A percentile compares a stretch with the other conserved stretches of the same genome.
Conservation (phyloP, 768 basidiomycete species). For the Neoboletus brunneissimus region DNA sequence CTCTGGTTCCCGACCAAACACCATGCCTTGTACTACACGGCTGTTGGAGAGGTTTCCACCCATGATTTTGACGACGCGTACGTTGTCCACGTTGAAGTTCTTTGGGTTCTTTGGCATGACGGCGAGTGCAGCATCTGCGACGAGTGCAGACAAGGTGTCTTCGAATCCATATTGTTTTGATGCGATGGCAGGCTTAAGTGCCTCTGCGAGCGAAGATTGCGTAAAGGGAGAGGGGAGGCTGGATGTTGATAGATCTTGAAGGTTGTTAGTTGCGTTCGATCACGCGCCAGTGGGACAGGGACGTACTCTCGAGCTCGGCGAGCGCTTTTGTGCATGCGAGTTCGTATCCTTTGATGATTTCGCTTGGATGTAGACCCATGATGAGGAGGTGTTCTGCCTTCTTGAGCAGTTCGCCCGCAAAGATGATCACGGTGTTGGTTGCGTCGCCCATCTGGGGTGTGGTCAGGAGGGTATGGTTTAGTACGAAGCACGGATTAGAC, state of each 20-base stretch:
- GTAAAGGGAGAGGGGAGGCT: constrained; percentile 72
- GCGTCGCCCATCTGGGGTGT: constrained; percentile 86
- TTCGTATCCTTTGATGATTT: constrained; percentile 94
- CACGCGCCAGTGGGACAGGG: constrained; percentile 30
- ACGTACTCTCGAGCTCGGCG: constrained; percentile 87
- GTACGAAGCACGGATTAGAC: constrained; percentile 21
- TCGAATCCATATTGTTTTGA: constrained; percentile 98
- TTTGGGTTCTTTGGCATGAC: constrained; percentile 88
- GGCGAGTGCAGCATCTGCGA: constrained; percentile 88
- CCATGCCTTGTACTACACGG: constrained; percentile 95
- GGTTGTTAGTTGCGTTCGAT: constrained; percentile 14
- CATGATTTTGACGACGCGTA: constrained; percentile 98
- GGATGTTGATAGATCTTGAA: constrained; percentile 63
- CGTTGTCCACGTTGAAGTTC: constrained; percentile 97
- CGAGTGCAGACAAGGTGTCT: constrained; percentile 73
- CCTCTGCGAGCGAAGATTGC: constrained; percentile 61
- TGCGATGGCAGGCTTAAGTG: constrained; percentile 89
- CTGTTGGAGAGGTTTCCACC: constrained; percentile 85
- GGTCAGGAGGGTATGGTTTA: constrained; percentile 1
- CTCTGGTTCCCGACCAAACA: constrained; percentile 94
- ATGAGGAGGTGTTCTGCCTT: constrained; percentile 88
- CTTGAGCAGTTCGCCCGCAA: constrained; percentile 93
- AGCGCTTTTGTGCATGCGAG: constrained; percentile 82
- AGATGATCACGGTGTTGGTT: constrained; percentile 92
- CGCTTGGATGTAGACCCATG: constrained; percentile 97